Evolutionary conservation across 2,329 filamentous ascomycete genomes (phyloP), one percentile per base, ranked within the genome.

Genomic region (Aspergillus calidoustus): DNA sequence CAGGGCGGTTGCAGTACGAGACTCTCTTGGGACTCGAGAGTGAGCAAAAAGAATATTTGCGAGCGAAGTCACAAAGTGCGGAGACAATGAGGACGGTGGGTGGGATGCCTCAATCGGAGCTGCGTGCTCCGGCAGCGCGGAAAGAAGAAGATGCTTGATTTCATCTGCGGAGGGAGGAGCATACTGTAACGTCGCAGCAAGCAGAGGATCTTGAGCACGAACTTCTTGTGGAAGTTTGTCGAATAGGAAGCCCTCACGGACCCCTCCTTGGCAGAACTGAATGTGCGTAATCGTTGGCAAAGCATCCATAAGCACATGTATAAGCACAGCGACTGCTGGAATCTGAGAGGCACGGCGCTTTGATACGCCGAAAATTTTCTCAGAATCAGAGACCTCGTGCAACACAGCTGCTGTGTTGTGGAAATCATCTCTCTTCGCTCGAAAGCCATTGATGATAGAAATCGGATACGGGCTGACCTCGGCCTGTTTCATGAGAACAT

Each of bases 241-340:
- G 78, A 92, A 92, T 44, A 97, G 79, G 48, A 88, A 88, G 0
- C 93, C 93, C 76, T 97, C 93, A 46, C 93, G 84, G 64, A 97
- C 93, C 7, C 93, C 93, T 22, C 93, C 92, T 68, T 92, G 89
- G 72, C 92, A 96, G 77, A 97, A 97, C 0, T 89, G 89, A 3
- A 93, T 91, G 25, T 86, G 83, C 48, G 87, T 86, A 67, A 96
- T 89, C 48, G 83, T 83, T 4, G 91, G 91, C 2, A 96, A 83
- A 0, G 88, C 86, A 46, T 85, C 80, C 34, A 89, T 82, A 17
- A 97, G 84, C 19, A 91, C 89, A 34, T 89, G 86, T n/a, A 97
- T 87, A 4, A 97, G 87, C 31, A 91, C 87, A 0, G 88, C 87
- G 34, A 97, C 92, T 31, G 93, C 92, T 1, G 92, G 91, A 46